Percentiles rank a stretch among this genome's conserved stretches.
Evolutionary conservation across 192 early-diverging fungal genomes (phyloP).

Genomic region (Rhizophagus clarus): DNA sequence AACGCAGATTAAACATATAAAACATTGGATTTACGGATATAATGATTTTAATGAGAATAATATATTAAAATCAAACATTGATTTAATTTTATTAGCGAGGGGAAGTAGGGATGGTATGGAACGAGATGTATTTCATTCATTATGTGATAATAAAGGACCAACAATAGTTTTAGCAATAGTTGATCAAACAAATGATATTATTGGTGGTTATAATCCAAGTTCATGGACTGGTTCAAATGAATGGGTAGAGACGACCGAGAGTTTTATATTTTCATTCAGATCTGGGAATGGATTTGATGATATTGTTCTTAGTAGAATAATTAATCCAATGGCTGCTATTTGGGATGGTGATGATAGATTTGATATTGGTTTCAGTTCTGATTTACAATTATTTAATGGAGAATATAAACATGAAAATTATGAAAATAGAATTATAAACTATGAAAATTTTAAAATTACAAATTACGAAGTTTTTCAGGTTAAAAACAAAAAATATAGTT

Average conservation of each 20-base stretch:
- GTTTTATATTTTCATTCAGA: slow-evolving; percentile 3
- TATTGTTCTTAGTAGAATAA: not conserved
- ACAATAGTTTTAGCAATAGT: not conserved
- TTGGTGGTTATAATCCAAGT: not conserved
- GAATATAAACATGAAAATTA: not conserved
- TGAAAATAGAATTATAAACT: not conserved
- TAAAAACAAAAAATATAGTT: not conserved
- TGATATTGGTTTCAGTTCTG: not conserved
- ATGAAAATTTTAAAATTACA: not conserved
- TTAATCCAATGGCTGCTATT: not conserved
- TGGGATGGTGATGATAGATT: not conserved
- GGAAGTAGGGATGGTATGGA: not conserved
- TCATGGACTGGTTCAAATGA: not conserved
- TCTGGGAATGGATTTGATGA: not conserved
- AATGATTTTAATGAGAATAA: not conserved
- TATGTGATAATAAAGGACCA: not conserved
- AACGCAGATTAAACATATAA: not conserved
- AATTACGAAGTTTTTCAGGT: not conserved
- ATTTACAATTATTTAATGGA: not conserved
- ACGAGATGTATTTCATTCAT: not conserved
- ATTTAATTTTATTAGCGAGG: not conserved
- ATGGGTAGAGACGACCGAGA: not conserved
- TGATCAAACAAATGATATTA: not conserved
- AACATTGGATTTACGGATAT: not conserved
- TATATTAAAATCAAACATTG: too few species aligned